Base-by-base conservation (phyloP, 257 asterid genomes). In the Nicotiana tabacum region DNA sequence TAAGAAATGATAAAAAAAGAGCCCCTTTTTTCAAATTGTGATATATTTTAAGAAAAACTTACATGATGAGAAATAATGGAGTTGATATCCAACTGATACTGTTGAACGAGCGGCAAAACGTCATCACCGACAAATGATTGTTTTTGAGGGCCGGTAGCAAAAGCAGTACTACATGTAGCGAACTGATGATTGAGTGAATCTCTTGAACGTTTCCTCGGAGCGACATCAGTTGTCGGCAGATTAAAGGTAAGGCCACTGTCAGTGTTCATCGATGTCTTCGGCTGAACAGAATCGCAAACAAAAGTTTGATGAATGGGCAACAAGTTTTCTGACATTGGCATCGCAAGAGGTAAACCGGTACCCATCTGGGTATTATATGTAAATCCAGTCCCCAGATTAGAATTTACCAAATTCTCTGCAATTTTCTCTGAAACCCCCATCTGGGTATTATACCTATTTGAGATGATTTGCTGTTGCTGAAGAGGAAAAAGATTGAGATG, bases 51-150 rank as follows among this genome's bases (percentile, higher is more conserved):
- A n/a, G 10, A 13, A 65, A 68, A 4, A 55, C 95, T 58, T 83
- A 93, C 98, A 60, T 94, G 94, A 68, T 90, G 94, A 15, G 94
- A 91, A 66, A 94, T 88, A 77, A 94, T 77, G 80, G 85, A 16
- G 18, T 93, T 96, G 68, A 93, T 90, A 68, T 94, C 97, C 43
- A 87, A 77, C 51, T 93, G 93, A 32, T 89, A 89, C n/a, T 91
- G 95, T 39, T 90, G 90, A 33, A 92, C 77, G 21, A 88, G 93
- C 2, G 92, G 93, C 69, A 89, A 12, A 33, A 88, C 15, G 18
- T 89, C 91, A 12, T 87, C 92, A 1, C 91, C 92, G 70, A 84
- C 62, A 6, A 83, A 82, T 1, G 84, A 72, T 4, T 91, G 86
- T 8, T 83, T 83, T 24, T 88, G 92, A 3, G 83, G 29, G 0